Percentiles rank a stretch among this genome's conserved stretches.
Evolutionary conservation across 1,284 basidiomycete species (phyloP).

Genomic region (Macrocybe sp.): DNA sequence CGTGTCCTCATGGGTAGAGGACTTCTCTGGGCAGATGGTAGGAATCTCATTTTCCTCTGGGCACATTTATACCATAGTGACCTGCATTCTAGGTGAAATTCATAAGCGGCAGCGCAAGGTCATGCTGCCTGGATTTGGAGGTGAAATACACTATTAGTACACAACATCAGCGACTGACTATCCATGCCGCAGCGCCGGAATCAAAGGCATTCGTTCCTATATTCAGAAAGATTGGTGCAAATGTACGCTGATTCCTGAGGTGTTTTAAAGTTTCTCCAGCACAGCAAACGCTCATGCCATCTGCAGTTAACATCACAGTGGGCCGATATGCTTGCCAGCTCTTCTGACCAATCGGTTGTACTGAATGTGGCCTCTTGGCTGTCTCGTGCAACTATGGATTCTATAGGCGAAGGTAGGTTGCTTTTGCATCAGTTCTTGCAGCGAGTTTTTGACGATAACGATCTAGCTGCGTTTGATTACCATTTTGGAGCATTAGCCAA

Average conservation of each 20-base stretch:
- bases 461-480: slow-evolving; percentile 42
- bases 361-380: slow-evolving; percentile 39
- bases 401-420: slow-evolving; percentile 38
- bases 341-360: slow-evolving; percentile 27
- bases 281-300: not conserved
- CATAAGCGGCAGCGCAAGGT: slow-evolving; percentile 42
- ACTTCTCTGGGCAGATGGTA: slow-evolving; percentile 34
- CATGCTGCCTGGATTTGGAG: slow-evolving; percentile 41
- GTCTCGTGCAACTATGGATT: slow-evolving; percentile 41
- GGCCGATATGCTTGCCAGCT: slow-evolving; percentile 36
- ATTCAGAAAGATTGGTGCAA: slow-evolving; percentile 39
- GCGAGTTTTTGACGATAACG: not conserved
- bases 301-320: slow-evolving; percentile 34
- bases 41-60: not conserved
- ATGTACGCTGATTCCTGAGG: slow-evolving; percentile 25
- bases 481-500: slow-evolving; percentile 41
- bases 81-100: slow-evolving; percentile 26
- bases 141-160: slow-evolving; percentile 7
- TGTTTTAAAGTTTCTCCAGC: not conserved
- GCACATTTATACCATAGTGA: slow-evolving; percentile 1
- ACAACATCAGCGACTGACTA: slow-evolving; percentile 1
- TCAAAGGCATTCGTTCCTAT: slow-evolving; percentile 44
- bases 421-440: not conserved
- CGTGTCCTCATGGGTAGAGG: slow-evolving; percentile 39
- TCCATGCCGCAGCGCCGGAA: slow-evolving; percentile 31